Evolutionary conservation across 768 basidiomycete species (phyloP), one percentile per base, ranked within the genome.

Genomic region (Panellus pusillus): DNA sequence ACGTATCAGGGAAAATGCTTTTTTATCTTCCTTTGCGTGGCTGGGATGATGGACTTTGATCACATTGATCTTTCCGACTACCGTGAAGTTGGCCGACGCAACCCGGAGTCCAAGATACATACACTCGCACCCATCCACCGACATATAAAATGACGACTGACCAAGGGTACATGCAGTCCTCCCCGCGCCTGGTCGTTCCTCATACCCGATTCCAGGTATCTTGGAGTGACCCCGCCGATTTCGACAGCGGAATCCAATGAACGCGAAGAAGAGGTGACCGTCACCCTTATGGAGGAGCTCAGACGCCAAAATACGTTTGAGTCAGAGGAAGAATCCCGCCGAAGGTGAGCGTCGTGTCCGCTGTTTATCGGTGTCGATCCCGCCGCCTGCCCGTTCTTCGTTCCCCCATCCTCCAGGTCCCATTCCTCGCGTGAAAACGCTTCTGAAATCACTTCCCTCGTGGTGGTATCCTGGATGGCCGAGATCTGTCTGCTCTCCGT

Each of bases 261-360:
- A 55, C 79, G 86, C 63, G 91, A 93, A 72, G 87, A 86, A 68
- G 88, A 90, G 69, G 89, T 93, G 18, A 93, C 91, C 0, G 65
- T 76, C 15, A 88, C 90, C 6, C 75, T 99, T 47, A 91, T 98
- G 89, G 86, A 92, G 52, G 96, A 99, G 70, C 79, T 99, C 29
- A 80, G 84, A 65, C 75, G 81, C 42, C 87, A 96, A 65, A 87
- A 89, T 52, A 87, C 87, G 2, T 96, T 97, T 70, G 96, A 98
- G 73, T 84, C 79, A 42, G 90, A 93, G 57, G 87, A 91, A 49
- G 94, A 98, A 70, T 79, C 91, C 24, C 82, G 88, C 70, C 87
- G 82, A 57, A 86, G 96, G 96, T 97, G 68, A 74, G 89, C 37
- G 47, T 50, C 51, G 50, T 50, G 14, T 20, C 31, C 11, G 40